phyloP scores from a whole-genome alignment of 768 basidiomycete species.

The Macrolepiota dolichaula region DNA sequence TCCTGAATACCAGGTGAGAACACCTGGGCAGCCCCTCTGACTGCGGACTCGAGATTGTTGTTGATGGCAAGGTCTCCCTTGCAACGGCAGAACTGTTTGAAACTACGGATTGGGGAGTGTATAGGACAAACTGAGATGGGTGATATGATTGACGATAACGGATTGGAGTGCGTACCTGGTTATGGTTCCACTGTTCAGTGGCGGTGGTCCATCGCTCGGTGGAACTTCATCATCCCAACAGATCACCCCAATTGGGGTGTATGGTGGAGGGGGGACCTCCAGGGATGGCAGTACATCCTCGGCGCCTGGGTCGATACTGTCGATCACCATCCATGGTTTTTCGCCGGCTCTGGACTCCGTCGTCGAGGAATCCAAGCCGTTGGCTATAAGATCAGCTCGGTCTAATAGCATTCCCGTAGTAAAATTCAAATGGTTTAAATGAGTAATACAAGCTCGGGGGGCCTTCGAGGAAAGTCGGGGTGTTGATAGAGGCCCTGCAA shows the following conservation, averaged over 20 bases:
- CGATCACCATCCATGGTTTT: not conserved
- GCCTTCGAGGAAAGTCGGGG: not conserved
- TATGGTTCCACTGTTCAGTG: not conserved
- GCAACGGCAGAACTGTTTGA: not conserved
- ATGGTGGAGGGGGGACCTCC: conserved; percentile 3
- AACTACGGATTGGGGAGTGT: not conserved
- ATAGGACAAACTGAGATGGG: not conserved
- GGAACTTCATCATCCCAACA: too few species aligned
- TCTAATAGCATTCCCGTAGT: too few species aligned
- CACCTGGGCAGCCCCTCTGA: too few species aligned
- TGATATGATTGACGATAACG: not conserved
- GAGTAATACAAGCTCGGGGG: not conserved
- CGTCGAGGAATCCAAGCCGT: not conserved
- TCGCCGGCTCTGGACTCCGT: not conserved
- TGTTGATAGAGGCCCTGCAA: not conserved
- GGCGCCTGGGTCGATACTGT: not conserved
- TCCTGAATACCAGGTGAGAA: not conserved
- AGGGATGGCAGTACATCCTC: not conserved
- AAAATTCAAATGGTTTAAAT: not conserved
- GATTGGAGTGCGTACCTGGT: not conserved
- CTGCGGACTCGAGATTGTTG: not conserved
- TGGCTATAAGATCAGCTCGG: not conserved
- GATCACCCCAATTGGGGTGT: not conserved
- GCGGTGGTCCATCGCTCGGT: not conserved
- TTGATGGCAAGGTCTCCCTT: not conserved